Evolutionary conservation across 768 basidiomycete species (phyloP).

Genomic region (Scleroderma bovista): DNA sequence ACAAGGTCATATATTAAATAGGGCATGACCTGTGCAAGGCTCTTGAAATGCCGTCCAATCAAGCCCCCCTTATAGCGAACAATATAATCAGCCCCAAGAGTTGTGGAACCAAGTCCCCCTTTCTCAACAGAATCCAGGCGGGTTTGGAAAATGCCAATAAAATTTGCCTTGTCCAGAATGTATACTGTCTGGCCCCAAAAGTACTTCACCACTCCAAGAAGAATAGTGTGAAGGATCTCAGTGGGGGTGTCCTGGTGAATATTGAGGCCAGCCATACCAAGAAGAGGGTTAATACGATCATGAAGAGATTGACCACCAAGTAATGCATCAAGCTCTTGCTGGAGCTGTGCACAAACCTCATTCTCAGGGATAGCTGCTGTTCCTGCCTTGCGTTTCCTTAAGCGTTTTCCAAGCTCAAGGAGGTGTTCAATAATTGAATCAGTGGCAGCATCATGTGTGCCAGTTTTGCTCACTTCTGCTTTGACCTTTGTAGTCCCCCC

Average conservation of each 20-base stretch:
- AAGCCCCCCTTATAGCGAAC: constrained; percentile 25
- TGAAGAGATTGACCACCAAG: constrained; percentile 6
- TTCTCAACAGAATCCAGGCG: constrained; percentile 19
- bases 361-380: constrained; percentile 1
- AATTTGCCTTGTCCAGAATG: constrained; percentile 19
- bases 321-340: constrained; percentile 1
- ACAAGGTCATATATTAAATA: constrained; percentile 29
- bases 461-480: background rate
- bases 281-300: constrained; percentile 9
- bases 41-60: constrained; percentile 30
- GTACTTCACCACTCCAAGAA: constrained; percentile 33
- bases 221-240: constrained; percentile 29
- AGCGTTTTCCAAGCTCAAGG: background rate
- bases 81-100: constrained; percentile 27
- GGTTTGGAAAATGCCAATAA: constrained; percentile 15
- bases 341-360: background rate
- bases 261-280: constrained; percentile 16
- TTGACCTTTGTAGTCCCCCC: background rate
- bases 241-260: constrained; percentile 28
- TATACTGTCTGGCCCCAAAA: constrained; percentile 22
- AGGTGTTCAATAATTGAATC: background rate
- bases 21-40: constrained; percentile 25
- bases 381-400: constrained; percentile 3
- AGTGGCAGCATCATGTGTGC: background rate
- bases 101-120: constrained; percentile 21